phyloP scores from a whole-genome alignment of 768 basidiomycete species.

The Suillus fuscotomentosus region DNA sequence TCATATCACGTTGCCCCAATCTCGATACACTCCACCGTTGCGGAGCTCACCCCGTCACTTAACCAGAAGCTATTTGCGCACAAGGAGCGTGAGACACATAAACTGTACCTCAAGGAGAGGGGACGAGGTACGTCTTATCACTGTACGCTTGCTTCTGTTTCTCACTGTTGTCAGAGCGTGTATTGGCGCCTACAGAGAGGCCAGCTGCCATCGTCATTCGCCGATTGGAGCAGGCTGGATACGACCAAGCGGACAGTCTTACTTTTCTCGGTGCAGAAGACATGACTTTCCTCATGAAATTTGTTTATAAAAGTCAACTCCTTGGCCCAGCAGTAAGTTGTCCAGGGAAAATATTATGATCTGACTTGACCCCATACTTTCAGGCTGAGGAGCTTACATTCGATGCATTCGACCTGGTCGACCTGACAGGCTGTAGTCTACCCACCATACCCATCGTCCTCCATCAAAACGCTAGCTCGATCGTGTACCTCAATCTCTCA shows the following conservation, averaged over 20 bases:
- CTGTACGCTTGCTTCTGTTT: neutral
- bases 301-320: constrained; percentile 81
- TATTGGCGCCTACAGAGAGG: constrained; percentile 75
- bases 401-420: constrained; percentile 73
- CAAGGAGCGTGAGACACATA: constrained; percentile 58
- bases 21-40: constrained; percentile 62
- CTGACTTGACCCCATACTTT: constrained; percentile 5
- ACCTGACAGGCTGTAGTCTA: constrained; percentile 77
- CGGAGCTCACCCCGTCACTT: constrained; percentile 59
- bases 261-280: constrained; percentile 78
- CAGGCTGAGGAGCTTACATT: constrained; percentile 76
- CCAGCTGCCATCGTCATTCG: constrained; percentile 84
- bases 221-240: constrained; percentile 87
- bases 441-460: constrained; percentile 87
- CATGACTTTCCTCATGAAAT: constrained; percentile 82
- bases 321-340: constrained; percentile 59
- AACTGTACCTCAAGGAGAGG: constrained; percentile 71
- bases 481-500: constrained; percentile 84
- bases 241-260: constrained; percentile 74
- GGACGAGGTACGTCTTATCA: constrained; percentile 58
- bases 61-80: constrained; percentile 53
- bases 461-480: constrained; percentile 80
- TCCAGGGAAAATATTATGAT: neutral
- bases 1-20: constrained; percentile 71
- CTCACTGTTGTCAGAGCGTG: constrained; percentile 57